phyloP scores from a whole-genome alignment of 257 asterid species.

The Fraxinus pennsylvanica region DNA sequence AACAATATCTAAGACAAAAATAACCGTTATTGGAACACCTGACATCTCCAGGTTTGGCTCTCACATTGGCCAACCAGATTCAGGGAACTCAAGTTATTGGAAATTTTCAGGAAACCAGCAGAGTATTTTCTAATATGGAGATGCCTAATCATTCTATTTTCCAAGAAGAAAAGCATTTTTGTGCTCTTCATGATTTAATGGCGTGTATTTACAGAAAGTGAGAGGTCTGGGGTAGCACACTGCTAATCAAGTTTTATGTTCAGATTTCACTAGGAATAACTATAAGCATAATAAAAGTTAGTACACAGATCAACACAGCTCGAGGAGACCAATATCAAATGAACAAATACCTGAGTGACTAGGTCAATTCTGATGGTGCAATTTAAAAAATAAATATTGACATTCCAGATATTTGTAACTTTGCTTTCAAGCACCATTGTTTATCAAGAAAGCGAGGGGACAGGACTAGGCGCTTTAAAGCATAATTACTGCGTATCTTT shows the following conservation, averaged over 20 bases:
- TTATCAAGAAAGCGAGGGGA: background rate
- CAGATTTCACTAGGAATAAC: background rate
- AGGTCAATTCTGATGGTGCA: background rate
- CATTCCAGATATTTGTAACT: no score
- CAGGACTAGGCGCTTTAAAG: background rate
- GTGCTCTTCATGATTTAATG: background rate
- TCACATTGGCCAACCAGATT: background rate
- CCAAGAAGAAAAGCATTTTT: background rate
- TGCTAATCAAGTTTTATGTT: background rate
- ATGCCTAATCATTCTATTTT: background rate
- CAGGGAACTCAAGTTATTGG: background rate
- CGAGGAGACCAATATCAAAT: no score
- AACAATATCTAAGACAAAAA: conserved; percentile 12
- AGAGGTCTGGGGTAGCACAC: background rate
- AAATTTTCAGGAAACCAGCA: background rate
- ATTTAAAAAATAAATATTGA: background rate
- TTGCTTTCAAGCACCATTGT: background rate
- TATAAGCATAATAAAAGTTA: no score
- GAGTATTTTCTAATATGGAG: background rate
- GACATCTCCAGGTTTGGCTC: background rate
- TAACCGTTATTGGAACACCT: conserved; percentile 7
- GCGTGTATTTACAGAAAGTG: background rate
- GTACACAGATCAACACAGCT: no score
- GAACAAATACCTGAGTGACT: background rate
- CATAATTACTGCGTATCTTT: background rate